A percentile compares a stretch with the other conserved stretches of the same genome.
phyloP scores from a whole-genome alignment of 2,329 filamentous ascomycete species.

The Alternaria longipes region DNA sequence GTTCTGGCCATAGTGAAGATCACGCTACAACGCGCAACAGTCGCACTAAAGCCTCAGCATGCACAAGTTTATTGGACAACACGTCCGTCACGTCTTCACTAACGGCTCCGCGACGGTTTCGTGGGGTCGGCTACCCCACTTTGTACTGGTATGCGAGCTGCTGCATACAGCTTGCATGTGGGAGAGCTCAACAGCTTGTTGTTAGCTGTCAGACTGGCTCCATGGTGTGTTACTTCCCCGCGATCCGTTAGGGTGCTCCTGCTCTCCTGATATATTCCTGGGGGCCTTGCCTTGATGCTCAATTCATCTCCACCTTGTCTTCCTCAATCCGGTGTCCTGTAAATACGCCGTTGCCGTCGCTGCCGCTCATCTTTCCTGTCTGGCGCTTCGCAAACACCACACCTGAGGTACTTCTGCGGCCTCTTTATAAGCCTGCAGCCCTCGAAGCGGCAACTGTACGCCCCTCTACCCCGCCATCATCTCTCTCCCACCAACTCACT shows the following conservation, averaged over 20 bases:
- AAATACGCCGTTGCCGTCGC: constrained; percentile 10
- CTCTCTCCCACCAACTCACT: constrained; percentile 33
- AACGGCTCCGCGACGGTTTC: constrained; percentile 19
- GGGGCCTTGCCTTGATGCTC: not conserved
- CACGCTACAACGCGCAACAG: constrained; percentile 22
- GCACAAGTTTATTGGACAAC: constrained; percentile 29
- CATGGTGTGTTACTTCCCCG: constrained; percentile 12
- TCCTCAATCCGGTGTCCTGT: not conserved
- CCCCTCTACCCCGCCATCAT: constrained; percentile 40
- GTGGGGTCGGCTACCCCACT: constrained; percentile 38
- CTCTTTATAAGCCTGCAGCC: constrained; percentile 13
- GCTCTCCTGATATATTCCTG: constrained; percentile 17
- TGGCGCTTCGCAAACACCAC: constrained; percentile 5
- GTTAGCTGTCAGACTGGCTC: constrained; percentile 23
- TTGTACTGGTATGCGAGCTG: constrained; percentile 21
- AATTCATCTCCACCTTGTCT: constrained; percentile 1
- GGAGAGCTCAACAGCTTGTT: constrained; percentile 35
- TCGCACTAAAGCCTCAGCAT: constrained; percentile 20
- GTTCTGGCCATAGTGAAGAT: constrained; percentile 19
- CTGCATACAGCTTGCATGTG: constrained; percentile 36
- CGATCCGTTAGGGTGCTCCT: constrained; percentile 3
- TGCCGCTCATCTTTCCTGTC: constrained; percentile 5
- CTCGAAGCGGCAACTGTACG: constrained; percentile 8
- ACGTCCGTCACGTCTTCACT: constrained; percentile 17
- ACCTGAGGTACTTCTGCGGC: constrained; percentile 5